Percentiles rank a stretch among this genome's conserved stretches.
Conservation (phyloP, 1,284 basidiomycete species). For the Caloboletus firmus region DNA sequence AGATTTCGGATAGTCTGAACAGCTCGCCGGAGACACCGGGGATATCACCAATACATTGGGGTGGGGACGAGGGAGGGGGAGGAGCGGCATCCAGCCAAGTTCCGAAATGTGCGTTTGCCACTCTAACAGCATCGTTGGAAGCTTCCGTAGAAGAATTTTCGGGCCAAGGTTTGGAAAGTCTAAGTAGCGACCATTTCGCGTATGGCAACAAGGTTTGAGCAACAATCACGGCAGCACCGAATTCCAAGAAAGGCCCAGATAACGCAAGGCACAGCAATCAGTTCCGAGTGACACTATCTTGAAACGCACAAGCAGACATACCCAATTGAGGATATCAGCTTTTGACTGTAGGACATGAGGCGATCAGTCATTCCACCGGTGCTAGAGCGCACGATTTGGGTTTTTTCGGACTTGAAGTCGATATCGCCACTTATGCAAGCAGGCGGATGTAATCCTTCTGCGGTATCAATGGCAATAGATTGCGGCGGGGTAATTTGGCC, state of each 20-base stretch:
- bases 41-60: slow-evolving; percentile 1
- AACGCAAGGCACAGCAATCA: slow-evolving; percentile 28
- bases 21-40: slow-evolving; percentile 24
- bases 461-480: slow-evolving; percentile 11
- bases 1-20: slow-evolving; percentile 52
- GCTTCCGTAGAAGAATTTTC: slow-evolving; percentile 15
- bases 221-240: slow-evolving; percentile 29
- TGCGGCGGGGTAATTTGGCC: slow-evolving; percentile 16
- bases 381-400: slow-evolving; percentile 8
- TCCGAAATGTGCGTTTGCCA: slow-evolving; percentile 3
- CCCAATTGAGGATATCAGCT: slow-evolving; percentile 35
- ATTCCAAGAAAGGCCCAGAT: slow-evolving; percentile 18
- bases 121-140: slow-evolving; percentile 8
- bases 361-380: slow-evolving; percentile 28
- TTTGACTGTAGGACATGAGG: slow-evolving; percentile 38
- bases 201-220: slow-evolving; percentile 23
- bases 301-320: slow-evolving; percentile 28
- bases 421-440: slow-evolving; percentile 23
- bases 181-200: slow-evolving; percentile 18
- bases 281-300: slow-evolving; percentile 16
- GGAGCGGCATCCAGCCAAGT: slow-evolving; percentile 5
- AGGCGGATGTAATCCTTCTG: slow-evolving; percentile 21
- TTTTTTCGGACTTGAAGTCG: slow-evolving; percentile 14
- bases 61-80: background rate
- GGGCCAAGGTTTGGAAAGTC: slow-evolving; percentile 30